Base-by-base conservation (phyloP, 331 rosid species). In the Prunus yedoensis region DNA sequence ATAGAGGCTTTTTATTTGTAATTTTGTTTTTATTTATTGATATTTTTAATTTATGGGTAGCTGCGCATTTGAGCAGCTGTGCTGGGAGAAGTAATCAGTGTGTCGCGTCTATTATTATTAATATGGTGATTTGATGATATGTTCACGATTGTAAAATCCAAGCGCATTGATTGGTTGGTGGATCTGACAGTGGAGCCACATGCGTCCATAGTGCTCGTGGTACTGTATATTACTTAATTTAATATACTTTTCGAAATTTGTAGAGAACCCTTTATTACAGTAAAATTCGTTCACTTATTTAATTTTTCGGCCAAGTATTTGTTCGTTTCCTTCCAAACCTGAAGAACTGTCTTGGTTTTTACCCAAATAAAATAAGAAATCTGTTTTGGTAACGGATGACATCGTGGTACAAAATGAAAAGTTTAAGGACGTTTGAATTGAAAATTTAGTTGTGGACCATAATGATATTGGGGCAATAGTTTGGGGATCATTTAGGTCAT, bases 151-250 rank as follows among this genome's bases (percentile, higher is more conserved):
- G 13, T 18, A 17, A 49, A 64, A 43, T 77, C 51, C 52, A 61
- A 52, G 82, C 13, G 66, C 68, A 25, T 25, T 4, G 80, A 72
- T 75, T 60, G 21, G 21, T 21, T 21, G 77, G 79, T 49, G 71
- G 25, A 21, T 23, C 53, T 56, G 76, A 71, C 56, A 6, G 56
- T 28, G 28, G 25, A 25, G 54, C 64, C 84, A 87, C 88, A 81
- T 79, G 91, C 82, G 6, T 15, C 66, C 45, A 17, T 8, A 21
- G 18, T 49, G 41, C 45, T 56, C 47, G 23, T 18, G 21, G 43
- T 23, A 46, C 28, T 14, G 73, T 47, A 28, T 15, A 50, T 14
- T 4, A 30, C 35, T 35, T 35, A 35, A 35, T 35, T 20, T 46
- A 43, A 1, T 2, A 7, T 25, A 68, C 17, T 45, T 13, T 23